These are phyloP conservation scores for Wickerhamiella qilinensis DNA, from an alignment of 805 yeast genomes.

Conservation along the genomic window DNA sequence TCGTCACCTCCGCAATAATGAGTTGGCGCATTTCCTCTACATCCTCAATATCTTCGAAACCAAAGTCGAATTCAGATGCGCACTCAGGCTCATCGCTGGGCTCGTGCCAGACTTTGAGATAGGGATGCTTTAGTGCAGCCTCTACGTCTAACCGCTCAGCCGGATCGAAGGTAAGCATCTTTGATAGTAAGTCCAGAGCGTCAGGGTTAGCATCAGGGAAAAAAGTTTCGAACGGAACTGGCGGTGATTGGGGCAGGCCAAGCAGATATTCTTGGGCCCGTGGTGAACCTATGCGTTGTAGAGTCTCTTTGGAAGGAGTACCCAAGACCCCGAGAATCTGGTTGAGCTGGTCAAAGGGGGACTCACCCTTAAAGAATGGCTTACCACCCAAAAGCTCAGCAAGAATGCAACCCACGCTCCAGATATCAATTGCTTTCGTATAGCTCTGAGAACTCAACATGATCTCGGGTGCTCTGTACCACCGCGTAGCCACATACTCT, in stretches of 20 bases:
- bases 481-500: slow-evolving; percentile 92
- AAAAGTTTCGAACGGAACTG: slow-evolving; percentile 35
- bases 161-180: slow-evolving; percentile 72
- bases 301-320: slow-evolving; percentile 65
- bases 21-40: slow-evolving; percentile 61
- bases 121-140: slow-evolving; percentile 76
- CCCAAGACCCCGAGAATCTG: slow-evolving; percentile 75
- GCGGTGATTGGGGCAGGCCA: slow-evolving; percentile 56
- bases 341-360: slow-evolving; percentile 81
- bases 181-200: slow-evolving; percentile 52
- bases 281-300: slow-evolving; percentile 48
- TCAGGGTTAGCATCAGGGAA: slow-evolving; percentile 42
- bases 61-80: slow-evolving; percentile 75
- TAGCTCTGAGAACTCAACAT: slow-evolving; percentile 90
- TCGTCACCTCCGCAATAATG: slow-evolving; percentile 60
- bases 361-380: slow-evolving; percentile 88
- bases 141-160: slow-evolving; percentile 65
- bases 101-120: slow-evolving; percentile 76
- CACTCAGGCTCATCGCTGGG: slow-evolving; percentile 87
- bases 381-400: slow-evolving; percentile 78
- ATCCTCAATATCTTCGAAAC: slow-evolving; percentile 73
- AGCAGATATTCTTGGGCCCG: slow-evolving; percentile 82
- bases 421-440: slow-evolving; percentile 87
- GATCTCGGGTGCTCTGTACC: slow-evolving; percentile 97
- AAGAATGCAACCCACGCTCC: slow-evolving; percentile 93